Evolutionary conservation across 345 rosid genomes (phyloP).

Genomic region (Eucalyptus virginea): DNA sequence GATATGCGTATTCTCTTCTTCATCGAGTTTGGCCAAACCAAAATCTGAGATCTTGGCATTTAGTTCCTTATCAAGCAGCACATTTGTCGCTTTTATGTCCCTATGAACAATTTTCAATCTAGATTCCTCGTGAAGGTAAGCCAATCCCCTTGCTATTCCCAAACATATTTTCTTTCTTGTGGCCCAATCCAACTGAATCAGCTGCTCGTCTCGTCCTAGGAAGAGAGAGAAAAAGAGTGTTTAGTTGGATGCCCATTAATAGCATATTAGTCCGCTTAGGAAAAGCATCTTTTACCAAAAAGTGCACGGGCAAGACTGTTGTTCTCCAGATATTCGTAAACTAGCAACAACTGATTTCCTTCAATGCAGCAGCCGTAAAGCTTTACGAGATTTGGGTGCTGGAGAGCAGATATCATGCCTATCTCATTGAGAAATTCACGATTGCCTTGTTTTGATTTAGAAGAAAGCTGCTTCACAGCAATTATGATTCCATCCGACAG

Average conservation of each 20-base stretch:
- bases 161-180: constrained; percentile 38
- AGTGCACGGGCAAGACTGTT: constrained; percentile 51
- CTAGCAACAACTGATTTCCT: constrained; percentile 48
- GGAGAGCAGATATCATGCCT: constrained; percentile 67
- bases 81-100: constrained; percentile 66
- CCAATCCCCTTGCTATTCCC: constrained; percentile 46
- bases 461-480: constrained; percentile 64
- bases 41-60: constrained; percentile 65
- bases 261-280: background rate
- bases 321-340: constrained; percentile 57
- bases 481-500: constrained; percentile 39
- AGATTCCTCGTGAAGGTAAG: constrained; percentile 56
- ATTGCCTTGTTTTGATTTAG: constrained; percentile 71
- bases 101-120: constrained; percentile 64
- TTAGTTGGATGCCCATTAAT: background rate
- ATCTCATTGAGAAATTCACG: constrained; percentile 57
- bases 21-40: constrained; percentile 66
- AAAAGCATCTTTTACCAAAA: constrained; percentile 17
- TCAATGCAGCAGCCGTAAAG: constrained; percentile 54
- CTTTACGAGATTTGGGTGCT: constrained; percentile 58
- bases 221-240: background rate
- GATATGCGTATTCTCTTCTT: constrained; percentile 65
- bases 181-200: constrained; percentile 39
- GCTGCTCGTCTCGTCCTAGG: constrained; percentile 29
- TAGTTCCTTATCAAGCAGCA: constrained; percentile 48